phyloP scores from a whole-genome alignment of 1,139 yeast species.

The Sugiyamaella novakii region DNA sequence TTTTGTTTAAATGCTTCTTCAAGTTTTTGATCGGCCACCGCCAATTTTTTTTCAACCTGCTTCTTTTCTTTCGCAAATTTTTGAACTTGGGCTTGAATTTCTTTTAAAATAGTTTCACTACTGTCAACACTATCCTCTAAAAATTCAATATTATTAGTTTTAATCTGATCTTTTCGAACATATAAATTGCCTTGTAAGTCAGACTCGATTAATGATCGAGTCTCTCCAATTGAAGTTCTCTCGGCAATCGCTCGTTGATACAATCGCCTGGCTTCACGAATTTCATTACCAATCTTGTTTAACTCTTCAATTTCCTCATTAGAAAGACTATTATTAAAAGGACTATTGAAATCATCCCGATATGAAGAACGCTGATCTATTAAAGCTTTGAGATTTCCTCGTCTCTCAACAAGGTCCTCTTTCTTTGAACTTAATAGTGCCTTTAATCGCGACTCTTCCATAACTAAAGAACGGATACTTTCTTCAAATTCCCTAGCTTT shows the following conservation, averaged over 20 bases:
- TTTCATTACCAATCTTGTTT: constrained; percentile 43
- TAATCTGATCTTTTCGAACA: constrained; percentile 47
- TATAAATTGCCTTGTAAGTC: constrained; percentile 60
- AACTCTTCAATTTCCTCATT: constrained; percentile 51
- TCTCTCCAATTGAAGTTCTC: constrained; percentile 54
- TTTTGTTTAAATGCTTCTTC: not conserved
- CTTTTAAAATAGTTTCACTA: not conserved
- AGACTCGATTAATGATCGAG: constrained; percentile 54
- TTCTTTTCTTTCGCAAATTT: constrained; percentile 4
- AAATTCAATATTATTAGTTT: constrained; percentile 20
- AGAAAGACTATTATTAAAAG: constrained; percentile 58
- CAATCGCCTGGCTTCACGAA: constrained; percentile 48
- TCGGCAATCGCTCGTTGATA: constrained; percentile 50
- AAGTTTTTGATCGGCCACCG: constrained; percentile 43
- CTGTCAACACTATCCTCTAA: constrained; percentile 21
- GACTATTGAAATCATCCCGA: constrained; percentile 54
- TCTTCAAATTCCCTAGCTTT: constrained; percentile 19
- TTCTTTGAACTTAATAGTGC: constrained; percentile 29
- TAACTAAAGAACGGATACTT: constrained; percentile 18
- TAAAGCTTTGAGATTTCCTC: constrained; percentile 38
- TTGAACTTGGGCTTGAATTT: constrained; percentile 8
- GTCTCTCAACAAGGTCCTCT: constrained; percentile 37
- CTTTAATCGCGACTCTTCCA: constrained; percentile 29
- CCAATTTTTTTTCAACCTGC: constrained; percentile 10
- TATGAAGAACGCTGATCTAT: constrained; percentile 43